Conservation (phyloP, 108 stramenopile species). For the Mediolabrus comicus region DNA sequence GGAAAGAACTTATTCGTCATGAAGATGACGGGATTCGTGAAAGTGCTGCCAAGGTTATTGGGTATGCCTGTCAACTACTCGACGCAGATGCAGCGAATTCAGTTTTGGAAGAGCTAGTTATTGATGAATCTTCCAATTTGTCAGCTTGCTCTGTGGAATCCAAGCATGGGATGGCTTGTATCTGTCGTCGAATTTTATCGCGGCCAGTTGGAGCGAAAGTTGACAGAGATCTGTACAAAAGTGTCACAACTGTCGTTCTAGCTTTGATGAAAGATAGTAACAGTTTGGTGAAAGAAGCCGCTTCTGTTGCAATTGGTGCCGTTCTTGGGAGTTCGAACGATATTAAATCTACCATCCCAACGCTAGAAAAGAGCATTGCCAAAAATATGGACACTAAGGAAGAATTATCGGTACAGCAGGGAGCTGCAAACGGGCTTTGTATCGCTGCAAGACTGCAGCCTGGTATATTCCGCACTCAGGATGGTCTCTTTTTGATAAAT, state of each 20-base stretch:
- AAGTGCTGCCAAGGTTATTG: conserved; percentile 81
- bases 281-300: conserved; percentile 61
- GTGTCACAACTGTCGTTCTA: conserved; percentile 22
- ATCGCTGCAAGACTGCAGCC: conserved; percentile 62
- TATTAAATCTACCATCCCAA: conserved; percentile 37
- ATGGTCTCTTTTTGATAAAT: conserved; percentile 53
- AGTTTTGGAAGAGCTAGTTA: conserved; percentile 49
- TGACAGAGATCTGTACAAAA: conserved; percentile 35
- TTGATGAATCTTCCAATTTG: conserved; percentile 37
- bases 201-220: conserved; percentile 52
- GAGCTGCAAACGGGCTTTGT: conserved; percentile 69
- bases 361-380: conserved; percentile 56
- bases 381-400: conserved; percentile 65
- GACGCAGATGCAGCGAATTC: conserved; percentile 52
- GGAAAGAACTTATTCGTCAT: conserved; percentile 65
- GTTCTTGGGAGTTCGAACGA: conserved; percentile 64
- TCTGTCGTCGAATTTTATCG: conserved; percentile 62
- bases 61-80: conserved; percentile 67
- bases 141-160: conserved; percentile 41
- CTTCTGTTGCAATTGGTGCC: conserved; percentile 74
- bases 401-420: conserved; percentile 66
- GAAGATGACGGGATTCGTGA: conserved; percentile 82
- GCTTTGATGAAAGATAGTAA: conserved; percentile 72
- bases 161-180: conserved; percentile 76
- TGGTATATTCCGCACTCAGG: conserved; percentile 55